These are phyloP conservation scores for Monascus purpureus DNA, from an alignment of 495 filamentous ascomycete species.

Conservation along the genomic window DNA sequence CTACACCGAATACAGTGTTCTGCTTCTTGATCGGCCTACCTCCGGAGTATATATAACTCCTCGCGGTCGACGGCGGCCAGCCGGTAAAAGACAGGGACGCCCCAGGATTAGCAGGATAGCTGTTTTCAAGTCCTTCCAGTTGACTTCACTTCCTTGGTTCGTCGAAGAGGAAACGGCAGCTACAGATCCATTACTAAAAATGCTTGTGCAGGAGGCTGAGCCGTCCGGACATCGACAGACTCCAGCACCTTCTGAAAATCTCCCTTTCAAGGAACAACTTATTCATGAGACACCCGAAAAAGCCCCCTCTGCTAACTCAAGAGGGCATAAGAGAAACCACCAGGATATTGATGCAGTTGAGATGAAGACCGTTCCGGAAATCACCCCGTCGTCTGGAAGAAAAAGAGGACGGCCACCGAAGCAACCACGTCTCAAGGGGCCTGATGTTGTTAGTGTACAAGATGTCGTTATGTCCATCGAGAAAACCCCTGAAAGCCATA, in stretches of 20 bases:
- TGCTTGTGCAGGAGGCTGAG: background rate
- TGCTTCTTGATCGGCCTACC: slow-evolving; percentile 22
- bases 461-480: background rate
- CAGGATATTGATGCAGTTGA: background rate
- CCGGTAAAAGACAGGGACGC: slow-evolving; percentile 32
- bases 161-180: slow-evolving; percentile 2
- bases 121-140: slow-evolving; percentile 32
- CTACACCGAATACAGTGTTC: slow-evolving; percentile 31
- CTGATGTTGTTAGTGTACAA: background rate
- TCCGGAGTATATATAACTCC: slow-evolving; percentile 41
- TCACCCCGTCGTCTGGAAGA: background rate
- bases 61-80: slow-evolving; percentile 28
- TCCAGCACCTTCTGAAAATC: background rate
- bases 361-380: background rate
- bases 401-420: background rate
- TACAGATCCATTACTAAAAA: background rate
- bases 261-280: background rate
- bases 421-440: background rate
- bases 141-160: slow-evolving; percentile 28
- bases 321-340: background rate
- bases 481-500: background rate
- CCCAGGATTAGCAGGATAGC: slow-evolving; percentile 35
- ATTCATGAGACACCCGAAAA: background rate
- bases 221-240: background rate
- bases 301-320: background rate